Conservation (phyloP, 306 rosid genomes). For the Quercus dentata region DNA sequence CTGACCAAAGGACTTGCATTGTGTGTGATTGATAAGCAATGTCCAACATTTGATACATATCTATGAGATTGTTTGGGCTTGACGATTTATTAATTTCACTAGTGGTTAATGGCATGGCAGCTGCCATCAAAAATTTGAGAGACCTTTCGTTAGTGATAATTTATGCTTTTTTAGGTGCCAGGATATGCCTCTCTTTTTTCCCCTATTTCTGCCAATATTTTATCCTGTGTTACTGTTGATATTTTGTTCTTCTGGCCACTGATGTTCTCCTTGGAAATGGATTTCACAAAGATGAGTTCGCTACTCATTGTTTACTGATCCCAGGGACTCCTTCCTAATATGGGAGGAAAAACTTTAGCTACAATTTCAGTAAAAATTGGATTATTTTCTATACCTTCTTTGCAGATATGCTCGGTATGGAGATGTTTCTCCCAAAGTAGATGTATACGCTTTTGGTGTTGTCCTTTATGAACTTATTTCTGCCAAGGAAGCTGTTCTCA, state of each 20-base stretch:
- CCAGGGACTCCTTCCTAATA: not conserved
- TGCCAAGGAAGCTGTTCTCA: conserved; percentile 75
- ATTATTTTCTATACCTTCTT: conserved; percentile 9
- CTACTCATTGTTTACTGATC: not conserved
- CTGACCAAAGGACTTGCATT: not conserved
- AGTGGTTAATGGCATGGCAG: not conserved
- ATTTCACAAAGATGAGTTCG: not conserved
- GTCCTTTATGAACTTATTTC: conserved; percentile 90
- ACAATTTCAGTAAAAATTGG: not conserved
- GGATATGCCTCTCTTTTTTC: not conserved
- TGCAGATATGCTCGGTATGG: conserved; percentile 85
- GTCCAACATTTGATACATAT: not conserved
- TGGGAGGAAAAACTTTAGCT: not conserved
- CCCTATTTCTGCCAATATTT: not conserved
- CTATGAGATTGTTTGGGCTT: not conserved
- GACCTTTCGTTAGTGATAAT: not conserved
- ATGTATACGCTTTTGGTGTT: conserved; percentile 86
- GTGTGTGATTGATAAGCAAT: not conserved
- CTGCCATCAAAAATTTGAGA: not conserved
- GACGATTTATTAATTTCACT: not conserved
- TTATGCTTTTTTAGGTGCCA: not conserved
- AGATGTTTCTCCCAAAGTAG: conserved; percentile 78
- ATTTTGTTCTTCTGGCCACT: not conserved
- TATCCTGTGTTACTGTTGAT: not conserved
- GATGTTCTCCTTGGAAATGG: not conserved